Evolutionary conservation across 2,329 filamentous ascomycete genomes (phyloP).

Genomic region (Aspergillus japonicus): DNA sequence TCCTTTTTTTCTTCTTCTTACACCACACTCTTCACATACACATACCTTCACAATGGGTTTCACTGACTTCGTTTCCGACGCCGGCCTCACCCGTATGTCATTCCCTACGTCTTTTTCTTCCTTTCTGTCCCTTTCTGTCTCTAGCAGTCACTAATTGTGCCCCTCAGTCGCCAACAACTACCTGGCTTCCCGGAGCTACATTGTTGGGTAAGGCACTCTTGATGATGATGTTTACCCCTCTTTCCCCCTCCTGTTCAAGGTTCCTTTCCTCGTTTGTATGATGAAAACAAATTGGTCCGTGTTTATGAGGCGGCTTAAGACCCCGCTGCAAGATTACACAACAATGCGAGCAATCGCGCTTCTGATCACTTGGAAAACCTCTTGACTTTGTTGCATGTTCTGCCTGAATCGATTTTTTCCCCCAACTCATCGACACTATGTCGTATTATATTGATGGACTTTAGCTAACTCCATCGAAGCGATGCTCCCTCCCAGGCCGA

Average conservation of each 20-base stretch:
- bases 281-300: conserved; percentile 92
- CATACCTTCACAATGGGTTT: conserved; percentile 59
- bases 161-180: conserved; percentile 45
- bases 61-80: conserved; percentile 63
- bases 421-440: conserved; percentile 2
- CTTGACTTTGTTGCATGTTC: not conserved
- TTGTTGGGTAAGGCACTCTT: conserved; percentile 66
- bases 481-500: conserved; percentile 85
- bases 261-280: conserved; percentile 48
- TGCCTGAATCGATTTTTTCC: conserved; percentile 20
- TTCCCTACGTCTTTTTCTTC: conserved; percentile 22
- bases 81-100: conserved; percentile 59
- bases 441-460: not conserved
- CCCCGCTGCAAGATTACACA: conserved; percentile 75
- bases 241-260: conserved; percentile 22
- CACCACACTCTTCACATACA: conserved; percentile 19
- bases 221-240: conserved; percentile 26
- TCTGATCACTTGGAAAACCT: conserved; percentile 57
- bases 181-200: conserved; percentile 68
- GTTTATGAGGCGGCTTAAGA: conserved; percentile 95
- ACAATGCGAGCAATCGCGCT: conserved; percentile 72
- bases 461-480: conserved; percentile 40
- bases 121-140: conserved; percentile 14
- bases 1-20: conserved; percentile 20
- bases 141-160: conserved; percentile 31